These are phyloP conservation scores for Penicillium cosmopolitanum DNA, from an alignment of 495 filamentous ascomycete species.

Conservation along the genomic window DNA sequence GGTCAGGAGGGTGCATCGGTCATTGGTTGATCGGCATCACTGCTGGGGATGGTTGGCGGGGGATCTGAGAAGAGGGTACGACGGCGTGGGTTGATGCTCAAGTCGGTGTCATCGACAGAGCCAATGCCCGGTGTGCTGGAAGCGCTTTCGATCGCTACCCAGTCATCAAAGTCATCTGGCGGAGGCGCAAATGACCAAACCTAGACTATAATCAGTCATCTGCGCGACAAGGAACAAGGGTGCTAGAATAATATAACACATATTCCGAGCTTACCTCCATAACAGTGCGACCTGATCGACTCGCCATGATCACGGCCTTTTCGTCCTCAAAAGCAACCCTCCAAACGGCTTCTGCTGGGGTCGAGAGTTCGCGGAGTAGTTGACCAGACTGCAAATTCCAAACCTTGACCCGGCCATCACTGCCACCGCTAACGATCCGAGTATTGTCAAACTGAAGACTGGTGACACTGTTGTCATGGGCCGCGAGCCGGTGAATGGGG, in stretches of 20 bases:
- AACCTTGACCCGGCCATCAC: constrained; percentile 94
- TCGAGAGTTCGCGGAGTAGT: constrained; percentile 86
- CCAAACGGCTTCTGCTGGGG: constrained; percentile 94
- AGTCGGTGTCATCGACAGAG: constrained; percentile 24
- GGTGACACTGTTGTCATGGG: constrained; percentile 98
- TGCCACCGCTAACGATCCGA: constrained; percentile 91
- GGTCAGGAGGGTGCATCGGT: constrained; percentile 41
- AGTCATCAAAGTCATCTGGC: constrained; percentile 55
- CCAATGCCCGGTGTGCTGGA: constrained; percentile 43
- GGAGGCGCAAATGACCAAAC: constrained; percentile 92
- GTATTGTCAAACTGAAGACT: constrained; percentile 95
- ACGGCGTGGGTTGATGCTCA: constrained; percentile 17
- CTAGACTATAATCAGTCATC: constrained; percentile 42
- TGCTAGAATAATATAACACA: neutral
- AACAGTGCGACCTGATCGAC: constrained; percentile 77
- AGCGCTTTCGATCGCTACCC: constrained; percentile 36
- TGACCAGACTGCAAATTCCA: constrained; percentile 93
- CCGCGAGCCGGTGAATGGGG: constrained; percentile 90
- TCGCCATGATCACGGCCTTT: constrained; percentile 95
- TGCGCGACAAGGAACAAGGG: constrained; percentile 3
- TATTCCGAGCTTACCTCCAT: constrained; percentile 76
- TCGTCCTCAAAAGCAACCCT: constrained; percentile 97
- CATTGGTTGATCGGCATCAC: constrained; percentile 46
- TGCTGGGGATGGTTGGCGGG: constrained; percentile 31
- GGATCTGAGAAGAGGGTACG: constrained; percentile 40